Base-by-base conservation (phyloP, 371 early-diverging fungal genomes). In the Mortierella sp. region DNA sequence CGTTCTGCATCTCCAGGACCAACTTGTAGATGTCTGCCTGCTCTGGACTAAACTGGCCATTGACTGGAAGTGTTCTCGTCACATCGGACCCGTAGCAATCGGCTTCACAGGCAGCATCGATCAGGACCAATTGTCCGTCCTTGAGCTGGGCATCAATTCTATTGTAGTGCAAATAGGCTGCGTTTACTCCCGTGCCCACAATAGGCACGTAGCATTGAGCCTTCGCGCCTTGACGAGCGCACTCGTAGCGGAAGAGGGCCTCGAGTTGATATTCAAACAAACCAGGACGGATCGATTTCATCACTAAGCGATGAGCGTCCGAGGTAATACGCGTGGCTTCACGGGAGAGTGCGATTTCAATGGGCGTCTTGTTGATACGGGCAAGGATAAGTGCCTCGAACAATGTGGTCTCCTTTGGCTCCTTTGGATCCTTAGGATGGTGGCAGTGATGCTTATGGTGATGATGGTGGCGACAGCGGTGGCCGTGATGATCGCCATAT, bases 21-120 rank as follows among this genome's bases (percentile, higher is more conserved):
- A 94, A 82, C 60, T 84, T 80, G 81, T 97, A 97, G 59, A 94
- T 91, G 18, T 69, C 86, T 38, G 87, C 86, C 42, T 88, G 91
- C 63, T 92, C 90, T 16, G 81, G 80, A 34, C 89, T 84, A 79
- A 94, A 96, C 57, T 85, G 85, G 4, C 93, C 91, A 47, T 89
- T 91, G 26, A 90, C 88, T 1, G 97, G 97, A 86, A 90, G 96
- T 27, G 90, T 90, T 16, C 96, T 86, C 2, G 96, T 97, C 66
- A 97, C 93, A 67, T 97, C 96, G 12, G 91, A 87, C 16, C 93
- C 93, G 79, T 97, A 96, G 82, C 88, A 86, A 42, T 87, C 74
- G 54, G 76, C 85, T 68, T 95, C 94, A 70, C 92, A 92, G 34
- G 94, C 97, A 59, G 94, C 95, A 80, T 96, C 97, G 9, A 95